phyloP scores from a whole-genome alignment of 768 basidiomycete genomes.

The Crepidotus variabilis region DNA sequence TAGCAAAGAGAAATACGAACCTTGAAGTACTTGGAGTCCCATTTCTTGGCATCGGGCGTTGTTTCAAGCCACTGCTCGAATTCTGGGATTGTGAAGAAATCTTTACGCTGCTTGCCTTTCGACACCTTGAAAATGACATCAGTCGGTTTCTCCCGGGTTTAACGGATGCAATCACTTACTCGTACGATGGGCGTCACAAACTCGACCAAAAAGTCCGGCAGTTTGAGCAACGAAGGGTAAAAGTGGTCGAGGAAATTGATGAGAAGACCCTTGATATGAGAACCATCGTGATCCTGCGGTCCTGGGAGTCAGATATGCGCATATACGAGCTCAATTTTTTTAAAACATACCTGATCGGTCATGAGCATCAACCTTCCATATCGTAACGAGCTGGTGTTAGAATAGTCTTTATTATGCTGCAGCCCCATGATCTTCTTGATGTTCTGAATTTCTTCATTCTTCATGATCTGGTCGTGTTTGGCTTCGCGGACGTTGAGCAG shows the following conservation, averaged over 20 bases:
- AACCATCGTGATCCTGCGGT: conserved; percentile 96
- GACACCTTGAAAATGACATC: conserved; percentile 12
- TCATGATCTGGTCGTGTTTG: conserved; percentile 93
- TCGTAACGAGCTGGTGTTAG: conserved; percentile 59
- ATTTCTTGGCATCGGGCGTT: conserved; percentile 72
- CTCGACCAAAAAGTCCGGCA: conserved; percentile 92
- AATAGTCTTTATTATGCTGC: conserved; percentile 91
- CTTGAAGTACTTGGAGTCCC: conserved; percentile 98
- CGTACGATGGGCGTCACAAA: conserved; percentile 98
- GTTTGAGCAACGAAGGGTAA: conserved; percentile 88
- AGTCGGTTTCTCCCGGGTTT: not conserved
- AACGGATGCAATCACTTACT: conserved; percentile 38
- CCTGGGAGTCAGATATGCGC: not conserved
- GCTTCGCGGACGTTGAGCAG: conserved; percentile 97
- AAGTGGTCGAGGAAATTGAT: conserved; percentile 98
- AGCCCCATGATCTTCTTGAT: conserved; percentile 98
- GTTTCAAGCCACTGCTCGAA: conserved; percentile 89
- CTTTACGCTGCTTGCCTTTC: conserved; percentile 72
- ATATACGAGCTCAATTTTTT: not conserved
- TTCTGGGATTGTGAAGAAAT: conserved; percentile 98
- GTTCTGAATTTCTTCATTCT: conserved; percentile 95
- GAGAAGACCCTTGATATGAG: conserved; percentile 99
- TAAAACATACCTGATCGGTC: conserved; percentile 87
- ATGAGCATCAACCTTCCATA: conserved; percentile 99
- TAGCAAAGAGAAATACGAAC: conserved; percentile 33